phyloP scores from a whole-genome alignment of 169 alveolate species.

The Ichthyophthirius multifiliis region DNA sequence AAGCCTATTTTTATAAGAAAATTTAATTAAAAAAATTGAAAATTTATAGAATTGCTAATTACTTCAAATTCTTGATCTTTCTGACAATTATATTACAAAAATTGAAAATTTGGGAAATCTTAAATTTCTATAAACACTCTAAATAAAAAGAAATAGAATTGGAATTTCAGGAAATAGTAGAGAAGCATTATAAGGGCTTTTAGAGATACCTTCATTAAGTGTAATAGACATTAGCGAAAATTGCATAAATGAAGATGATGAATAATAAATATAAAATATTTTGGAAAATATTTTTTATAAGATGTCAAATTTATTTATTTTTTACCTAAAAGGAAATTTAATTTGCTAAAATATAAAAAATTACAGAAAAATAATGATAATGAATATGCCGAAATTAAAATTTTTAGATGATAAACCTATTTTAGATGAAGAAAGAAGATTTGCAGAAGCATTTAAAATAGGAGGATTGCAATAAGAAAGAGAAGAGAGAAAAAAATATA shows the following conservation, averaged over 20 bases:
- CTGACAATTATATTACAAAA: slow-evolving; percentile 85
- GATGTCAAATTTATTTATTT: slow-evolving; percentile 75
- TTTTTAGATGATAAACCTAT: slow-evolving; percentile 91
- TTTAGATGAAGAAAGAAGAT: slow-evolving; percentile 86
- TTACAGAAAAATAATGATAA: slow-evolving; percentile 82
- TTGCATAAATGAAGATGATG: slow-evolving; percentile 77
- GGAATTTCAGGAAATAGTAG: slow-evolving; percentile 71
- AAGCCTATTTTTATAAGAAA: slow-evolving; percentile 89
- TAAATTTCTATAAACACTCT: slow-evolving; percentile 28
- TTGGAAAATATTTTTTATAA: slow-evolving; percentile 72
- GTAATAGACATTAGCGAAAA: slow-evolving; percentile 87
- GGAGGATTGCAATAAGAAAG: slow-evolving; percentile 89
- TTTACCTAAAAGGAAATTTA: slow-evolving; percentile 84
- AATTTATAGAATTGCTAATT: slow-evolving; percentile 78
- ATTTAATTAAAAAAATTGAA: slow-evolving; percentile 85
- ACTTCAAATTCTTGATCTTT: slow-evolving; percentile 81
- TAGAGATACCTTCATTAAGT: slow-evolving; percentile 72
- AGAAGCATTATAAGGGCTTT: slow-evolving; percentile 74
- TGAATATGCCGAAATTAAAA: slow-evolving; percentile 74
- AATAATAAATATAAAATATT: no score
- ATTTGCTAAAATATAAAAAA: slow-evolving; percentile 74
- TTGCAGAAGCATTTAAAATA: slow-evolving; percentile 84
- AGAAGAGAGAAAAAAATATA: slow-evolving; percentile 72
- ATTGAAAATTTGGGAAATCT: slow-evolving; percentile 71
- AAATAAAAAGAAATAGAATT: slow-evolving; percentile 55